Conservation (phyloP, 2,329 filamentous ascomycete species). For the Mycogone perniciosa region DNA sequence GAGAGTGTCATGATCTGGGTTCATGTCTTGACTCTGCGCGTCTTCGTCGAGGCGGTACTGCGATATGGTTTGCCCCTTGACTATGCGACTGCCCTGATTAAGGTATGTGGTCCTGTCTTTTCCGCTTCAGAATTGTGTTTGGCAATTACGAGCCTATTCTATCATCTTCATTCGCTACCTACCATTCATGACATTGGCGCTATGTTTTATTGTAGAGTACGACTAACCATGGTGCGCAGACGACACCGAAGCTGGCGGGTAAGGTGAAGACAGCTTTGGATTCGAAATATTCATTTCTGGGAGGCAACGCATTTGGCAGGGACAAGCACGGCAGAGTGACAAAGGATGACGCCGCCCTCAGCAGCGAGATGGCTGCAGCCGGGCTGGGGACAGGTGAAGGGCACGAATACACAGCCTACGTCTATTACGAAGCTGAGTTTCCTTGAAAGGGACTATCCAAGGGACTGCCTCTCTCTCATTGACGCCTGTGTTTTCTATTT, state of each 20-base stretch:
- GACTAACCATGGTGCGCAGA: conserved; percentile 44
- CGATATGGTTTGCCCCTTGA: conserved; percentile 88
- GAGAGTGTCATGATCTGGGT: conserved; percentile 96
- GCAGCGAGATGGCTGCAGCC: conserved; percentile 77
- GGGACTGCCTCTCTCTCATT: conserved; percentile 16
- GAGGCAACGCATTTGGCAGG: conserved; percentile 85
- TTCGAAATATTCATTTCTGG: conserved; percentile 80
- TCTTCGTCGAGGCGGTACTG: conserved; percentile 97
- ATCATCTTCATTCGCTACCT: no score
- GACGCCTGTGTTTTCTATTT: conserved; percentile 27
- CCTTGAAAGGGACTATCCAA: conserved; percentile 26
- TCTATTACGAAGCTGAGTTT: conserved; percentile 93
- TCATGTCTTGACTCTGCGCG: conserved; percentile 81
- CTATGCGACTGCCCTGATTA: conserved; percentile 77
- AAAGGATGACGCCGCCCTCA: conserved; percentile 77
- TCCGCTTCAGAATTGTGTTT: not conserved
- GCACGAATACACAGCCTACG: conserved; percentile 88
- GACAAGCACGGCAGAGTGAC: conserved; percentile 91
- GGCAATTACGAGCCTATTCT: no score
- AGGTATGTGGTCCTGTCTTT: conserved; percentile 52
- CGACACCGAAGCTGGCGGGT: conserved; percentile 71
- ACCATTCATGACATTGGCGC: not conserved
- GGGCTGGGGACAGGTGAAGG: conserved; percentile 62
- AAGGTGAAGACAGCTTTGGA: conserved; percentile 78
- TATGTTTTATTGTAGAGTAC: not conserved